Percentiles rank a stretch among this genome's conserved stretches.
Evolutionary conservation across 257 asterid genomes (phyloP).

Genomic region (Rehmannia glutinosa): DNA sequence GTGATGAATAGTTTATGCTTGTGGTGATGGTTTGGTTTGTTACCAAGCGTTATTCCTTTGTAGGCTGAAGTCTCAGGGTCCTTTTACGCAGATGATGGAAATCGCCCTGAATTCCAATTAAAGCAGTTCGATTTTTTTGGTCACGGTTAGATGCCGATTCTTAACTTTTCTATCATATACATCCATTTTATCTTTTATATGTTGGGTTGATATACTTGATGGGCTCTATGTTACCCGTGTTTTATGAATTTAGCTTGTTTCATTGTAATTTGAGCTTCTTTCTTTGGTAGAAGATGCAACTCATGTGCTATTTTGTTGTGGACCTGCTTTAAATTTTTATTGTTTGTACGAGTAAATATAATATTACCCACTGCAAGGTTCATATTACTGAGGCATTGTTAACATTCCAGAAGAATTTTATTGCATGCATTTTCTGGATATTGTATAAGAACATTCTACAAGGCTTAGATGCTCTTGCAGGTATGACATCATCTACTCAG

Average conservation of each 20-base stretch:
- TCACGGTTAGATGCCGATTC: constrained; percentile 58
- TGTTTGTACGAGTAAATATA: neutral
- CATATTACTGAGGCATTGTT: constrained; percentile 9
- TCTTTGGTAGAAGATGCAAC: constrained; percentile 14
- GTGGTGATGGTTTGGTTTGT: neutral
- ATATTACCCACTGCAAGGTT: neutral
- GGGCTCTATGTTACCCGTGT: neutral
- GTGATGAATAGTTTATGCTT: neutral
- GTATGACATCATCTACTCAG: constrained; percentile 48
- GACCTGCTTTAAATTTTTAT: neutral
- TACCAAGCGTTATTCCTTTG: constrained; percentile 16
- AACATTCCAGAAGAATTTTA: constrained; percentile 8
- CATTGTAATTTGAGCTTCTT: constrained; percentile 3
- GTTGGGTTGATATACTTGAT: constrained; percentile 6
- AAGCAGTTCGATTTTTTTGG: constrained; percentile 76
- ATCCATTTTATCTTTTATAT: neutral
- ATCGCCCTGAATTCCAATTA: constrained; percentile 61
- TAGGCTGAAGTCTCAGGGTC: constrained; percentile 95
- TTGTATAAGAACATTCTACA: constrained; percentile 15
- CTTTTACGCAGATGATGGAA: constrained; percentile 48
- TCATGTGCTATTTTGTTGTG: neutral
- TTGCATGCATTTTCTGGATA: neutral
- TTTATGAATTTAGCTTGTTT: constrained; percentile 6
- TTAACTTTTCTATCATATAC: neutral
- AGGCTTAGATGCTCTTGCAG: constrained; percentile 45